Conservation (phyloP, 2,329 filamentous ascomycete species). For the Annulohypoxylon truncatum region DNA sequence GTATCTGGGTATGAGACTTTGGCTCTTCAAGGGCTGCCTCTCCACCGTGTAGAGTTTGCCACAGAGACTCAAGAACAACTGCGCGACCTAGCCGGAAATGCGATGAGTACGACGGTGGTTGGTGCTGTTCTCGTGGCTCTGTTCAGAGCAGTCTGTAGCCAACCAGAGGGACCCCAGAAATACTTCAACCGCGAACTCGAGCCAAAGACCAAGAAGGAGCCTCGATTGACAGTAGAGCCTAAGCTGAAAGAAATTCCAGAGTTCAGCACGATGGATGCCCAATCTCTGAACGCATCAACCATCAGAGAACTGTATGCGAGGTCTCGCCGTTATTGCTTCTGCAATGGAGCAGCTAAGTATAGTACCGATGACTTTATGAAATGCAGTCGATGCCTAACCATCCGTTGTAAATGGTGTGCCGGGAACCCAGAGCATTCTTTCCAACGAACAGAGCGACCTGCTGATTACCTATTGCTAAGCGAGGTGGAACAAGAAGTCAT, state of each 20-base stretch:
- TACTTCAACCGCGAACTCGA: neutral
- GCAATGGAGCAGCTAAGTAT: conserved; percentile 50
- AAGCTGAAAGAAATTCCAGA: neutral
- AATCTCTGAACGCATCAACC: conserved; percentile 3
- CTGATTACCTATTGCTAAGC: conserved; percentile 33
- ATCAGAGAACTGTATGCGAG: conserved; percentile 31
- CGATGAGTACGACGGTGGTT: conserved; percentile 81
- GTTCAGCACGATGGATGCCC: conserved; percentile 11
- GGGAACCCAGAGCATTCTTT: conserved; percentile 55
- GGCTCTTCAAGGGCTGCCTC: conserved; percentile 74
- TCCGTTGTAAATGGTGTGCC: conserved; percentile 54
- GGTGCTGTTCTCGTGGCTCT: conserved; percentile 70
- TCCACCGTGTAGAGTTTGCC: conserved; percentile 71
- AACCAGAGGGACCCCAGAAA: neutral
- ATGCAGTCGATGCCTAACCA: conserved; percentile 52
- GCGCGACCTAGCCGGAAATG: conserved; percentile 80
- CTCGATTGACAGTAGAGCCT: neutral
- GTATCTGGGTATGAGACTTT: conserved; percentile 73
- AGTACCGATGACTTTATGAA: conserved; percentile 43
- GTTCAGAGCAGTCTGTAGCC: conserved; percentile 56
- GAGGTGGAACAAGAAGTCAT: conserved; percentile 41
- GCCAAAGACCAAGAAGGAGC: neutral
- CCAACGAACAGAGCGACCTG: conserved; percentile 16
- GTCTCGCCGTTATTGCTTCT: conserved; percentile 52
- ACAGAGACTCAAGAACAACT: conserved; percentile 71